Evolutionary conservation across 352 stramenopile species (phyloP).

Genomic region (Globisporangium parvum): DNA sequence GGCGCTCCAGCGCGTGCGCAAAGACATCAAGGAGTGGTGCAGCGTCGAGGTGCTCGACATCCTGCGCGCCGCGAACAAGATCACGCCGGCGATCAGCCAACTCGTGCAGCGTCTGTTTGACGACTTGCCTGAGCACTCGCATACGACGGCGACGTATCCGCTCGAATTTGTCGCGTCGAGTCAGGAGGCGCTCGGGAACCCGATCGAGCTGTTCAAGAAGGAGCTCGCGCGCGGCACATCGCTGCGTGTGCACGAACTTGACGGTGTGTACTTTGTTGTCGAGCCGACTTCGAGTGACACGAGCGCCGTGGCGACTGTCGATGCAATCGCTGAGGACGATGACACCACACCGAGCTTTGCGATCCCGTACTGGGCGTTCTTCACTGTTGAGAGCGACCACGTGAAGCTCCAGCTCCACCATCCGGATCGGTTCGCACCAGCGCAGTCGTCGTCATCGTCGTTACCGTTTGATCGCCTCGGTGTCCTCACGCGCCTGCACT

Average conservation of each 20-base stretch:
- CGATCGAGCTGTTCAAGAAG: slow-evolving; percentile 55
- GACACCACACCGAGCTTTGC: slow-evolving; percentile 17
- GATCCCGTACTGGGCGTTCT: slow-evolving; percentile 81
- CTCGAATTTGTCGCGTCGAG: slow-evolving; percentile 61
- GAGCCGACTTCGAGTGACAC: slow-evolving; percentile 7
- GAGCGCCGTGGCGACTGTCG: neutral
- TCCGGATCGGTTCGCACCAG: slow-evolving; percentile 21
- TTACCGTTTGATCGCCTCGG: slow-evolving; percentile 42
- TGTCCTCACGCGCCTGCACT: slow-evolving; percentile 66
- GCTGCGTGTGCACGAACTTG: slow-evolving; percentile 46
- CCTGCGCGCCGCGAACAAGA: slow-evolving; percentile 49
- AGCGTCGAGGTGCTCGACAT: slow-evolving; percentile 79
- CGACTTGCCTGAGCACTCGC: slow-evolving; percentile 42
- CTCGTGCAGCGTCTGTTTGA: slow-evolving; percentile 74
- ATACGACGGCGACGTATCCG: slow-evolving; percentile 65
- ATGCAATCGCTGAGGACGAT: neutral
- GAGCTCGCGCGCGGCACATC: slow-evolving; percentile 41
- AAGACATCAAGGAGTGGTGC: slow-evolving; percentile 82
- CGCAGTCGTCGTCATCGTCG: neutral
- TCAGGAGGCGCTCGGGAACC: slow-evolving; percentile 51
- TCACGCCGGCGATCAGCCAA: slow-evolving; percentile 56
- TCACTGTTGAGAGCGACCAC: slow-evolving; percentile 45
- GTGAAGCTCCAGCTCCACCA: slow-evolving; percentile 63
- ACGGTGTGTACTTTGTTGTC: slow-evolving; percentile 70
- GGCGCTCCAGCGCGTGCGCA: slow-evolving; percentile 55